Conservation (phyloP, 306 rosid genomes). For the Gynostemma pentaphyllum region DNA sequence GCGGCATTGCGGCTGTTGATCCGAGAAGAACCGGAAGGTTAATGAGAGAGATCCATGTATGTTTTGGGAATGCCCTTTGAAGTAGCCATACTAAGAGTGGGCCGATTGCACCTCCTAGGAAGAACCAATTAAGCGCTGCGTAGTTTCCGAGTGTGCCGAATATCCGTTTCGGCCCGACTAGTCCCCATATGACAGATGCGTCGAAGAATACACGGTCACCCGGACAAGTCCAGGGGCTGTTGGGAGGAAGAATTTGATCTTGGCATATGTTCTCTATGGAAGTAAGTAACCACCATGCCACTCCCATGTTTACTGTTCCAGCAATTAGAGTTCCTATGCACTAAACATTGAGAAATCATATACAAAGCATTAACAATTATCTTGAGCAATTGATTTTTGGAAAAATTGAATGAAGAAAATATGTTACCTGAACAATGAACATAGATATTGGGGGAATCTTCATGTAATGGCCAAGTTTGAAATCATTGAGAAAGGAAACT, state of each 20-base stretch:
- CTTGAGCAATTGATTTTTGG: not conserved
- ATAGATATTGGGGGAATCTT: conserved; percentile 56
- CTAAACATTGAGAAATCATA: not conserved
- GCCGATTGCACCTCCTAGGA: conserved; percentile 19
- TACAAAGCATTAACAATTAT: not conserved
- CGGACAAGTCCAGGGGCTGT: conserved; percentile 29
- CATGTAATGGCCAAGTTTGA: conserved; percentile 69
- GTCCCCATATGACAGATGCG: conserved; percentile 25
- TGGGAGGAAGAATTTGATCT: conserved; percentile 16
- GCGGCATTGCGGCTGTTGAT: conserved; percentile 23
- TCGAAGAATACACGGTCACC: conserved; percentile 20
- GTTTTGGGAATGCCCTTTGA: conserved; percentile 18
- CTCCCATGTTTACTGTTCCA: conserved; percentile 18
- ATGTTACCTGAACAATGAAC: conserved; percentile 58
- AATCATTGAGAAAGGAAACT: conserved; percentile 44
- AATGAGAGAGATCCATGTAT: conserved; percentile 18
- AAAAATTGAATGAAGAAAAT: not conserved
- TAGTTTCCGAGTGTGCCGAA: conserved; percentile 20
- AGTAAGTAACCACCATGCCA: conserved; percentile 25
- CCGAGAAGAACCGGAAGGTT: conserved; percentile 28
- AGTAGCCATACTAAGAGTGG: conserved; percentile 21
- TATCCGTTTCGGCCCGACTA: conserved; percentile 24
- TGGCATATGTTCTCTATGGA: conserved; percentile 20
- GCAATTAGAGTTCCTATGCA: conserved; percentile 12
- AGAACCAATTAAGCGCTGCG: conserved; percentile 22